Conservation (phyloP, 805 yeast genomes). For the Candida boleticola region DNA sequence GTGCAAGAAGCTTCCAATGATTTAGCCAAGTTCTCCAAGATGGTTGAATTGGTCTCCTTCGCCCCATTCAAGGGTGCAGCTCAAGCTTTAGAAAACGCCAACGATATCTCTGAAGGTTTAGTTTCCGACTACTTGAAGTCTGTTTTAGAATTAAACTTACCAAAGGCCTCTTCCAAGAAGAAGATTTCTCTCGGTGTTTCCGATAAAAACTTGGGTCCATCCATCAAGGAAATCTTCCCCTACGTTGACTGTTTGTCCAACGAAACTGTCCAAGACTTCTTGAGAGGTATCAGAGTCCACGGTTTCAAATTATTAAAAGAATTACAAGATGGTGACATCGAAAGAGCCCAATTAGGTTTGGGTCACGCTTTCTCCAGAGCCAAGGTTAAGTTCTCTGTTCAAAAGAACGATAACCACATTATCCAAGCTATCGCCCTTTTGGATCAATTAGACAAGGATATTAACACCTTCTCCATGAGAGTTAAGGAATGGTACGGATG, state of each 20-base stretch:
- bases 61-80: slow-evolving; percentile 99
- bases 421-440: slow-evolving; percentile 97
- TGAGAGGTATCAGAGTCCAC: slow-evolving; percentile 92
- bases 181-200: slow-evolving; percentile 81
- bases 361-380: slow-evolving; percentile 99
- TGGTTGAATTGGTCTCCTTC: slow-evolving; percentile 90
- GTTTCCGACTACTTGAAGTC: slow-evolving; percentile 91
- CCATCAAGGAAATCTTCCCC: slow-evolving; percentile 88
- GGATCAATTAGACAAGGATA: slow-evolving; percentile 97
- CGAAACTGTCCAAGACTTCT: slow-evolving; percentile 90
- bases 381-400: slow-evolving; percentile 97
- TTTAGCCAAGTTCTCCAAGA: slow-evolving; percentile 81
- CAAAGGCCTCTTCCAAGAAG: slow-evolving; percentile 68
- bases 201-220: slow-evolving; percentile 94
- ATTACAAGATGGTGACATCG: slow-evolving; percentile 91
- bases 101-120: slow-evolving; percentile 95
- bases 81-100: slow-evolving; percentile 97
- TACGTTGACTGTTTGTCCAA: slow-evolving; percentile 85
- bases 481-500: slow-evolving; percentile 98
- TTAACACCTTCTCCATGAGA: slow-evolving; percentile 96
- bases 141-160: slow-evolving; percentile 85
- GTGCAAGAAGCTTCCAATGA: slow-evolving; percentile 90
- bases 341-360: slow-evolving; percentile 97
- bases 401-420: slow-evolving; percentile 98
- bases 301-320: slow-evolving; percentile 88